Base-by-base conservation (phyloP, 371 early-diverging fungal genomes). In the Mucor ambiguus region DNA sequence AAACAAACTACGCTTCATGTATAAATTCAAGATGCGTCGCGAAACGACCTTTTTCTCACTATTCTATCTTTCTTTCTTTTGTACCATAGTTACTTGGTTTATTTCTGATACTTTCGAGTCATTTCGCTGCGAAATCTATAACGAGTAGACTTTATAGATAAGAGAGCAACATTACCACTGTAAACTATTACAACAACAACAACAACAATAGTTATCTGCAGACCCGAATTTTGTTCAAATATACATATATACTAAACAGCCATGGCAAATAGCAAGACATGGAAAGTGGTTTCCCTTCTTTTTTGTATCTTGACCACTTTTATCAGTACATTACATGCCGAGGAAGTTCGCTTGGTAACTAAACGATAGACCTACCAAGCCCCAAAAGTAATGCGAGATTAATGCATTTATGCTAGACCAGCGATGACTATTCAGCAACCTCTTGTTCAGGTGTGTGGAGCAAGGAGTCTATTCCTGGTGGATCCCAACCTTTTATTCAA, bases 371-470 rank as follows among this genome's bases (percentile, higher is more conserved):
- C 41, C 18, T 18, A 1, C 30, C 20, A 35, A 57, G 12, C 11
- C 12, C n/a, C 14, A 30, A 26, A 26, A 24, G 5, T 3, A 48
- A 16, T n/a, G 48, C 2, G 43, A 20, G 5, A 37, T 62, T 48
- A 30, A 61, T 33, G 46, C 46, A 16, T 14, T 37, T 37, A n/a
- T 22, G 52, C 37, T 55, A 81, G 82, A 73, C 79, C 33, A 79
- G 79, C 28, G 69, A 74, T 57, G 79, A 80, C 35, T 71, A 65
- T 43, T 81, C 78, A 61, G 67, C 80, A n/a, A 79, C 81, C 4
- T 68, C 77, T 41, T 85, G 86, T 43, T 82, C 83, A 3, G 84
- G 84, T 30, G 74, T 85, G 30, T 85, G 75, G 80, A 75, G 78
- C 54, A 79, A 82, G 61, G 58, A 68, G 4, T 63, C 76, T 16